Base-by-base conservation (phyloP, 2,329 filamentous ascomycete species). In the Diplocarpon mali region DNA sequence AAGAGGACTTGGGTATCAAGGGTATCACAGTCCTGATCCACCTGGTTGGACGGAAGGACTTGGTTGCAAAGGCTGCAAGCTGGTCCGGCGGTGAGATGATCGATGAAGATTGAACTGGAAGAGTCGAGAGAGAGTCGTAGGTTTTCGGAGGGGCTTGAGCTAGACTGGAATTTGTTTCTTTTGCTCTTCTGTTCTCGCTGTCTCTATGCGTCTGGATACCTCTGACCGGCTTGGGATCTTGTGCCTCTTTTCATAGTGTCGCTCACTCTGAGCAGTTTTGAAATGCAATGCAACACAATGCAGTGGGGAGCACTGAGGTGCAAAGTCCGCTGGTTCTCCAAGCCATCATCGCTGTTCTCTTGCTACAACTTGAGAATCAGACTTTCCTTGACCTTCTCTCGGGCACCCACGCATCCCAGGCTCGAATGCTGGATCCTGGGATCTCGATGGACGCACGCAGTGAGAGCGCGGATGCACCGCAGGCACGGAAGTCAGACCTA, bases 11-110 rank as follows among this genome's bases (percentile, higher is more conserved):
- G 27, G 49, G 45, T 1, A 47, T 60, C 13, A 42, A 40, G 20
- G 54, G 57, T 2, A 36, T 60, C 28, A 59, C 55, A 2, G 41
- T 60, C 38, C 31, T 52, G 9, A 17, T 60, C 34, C 54, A 58
- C 41, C 31, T 58, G 16, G 42, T 49, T 1, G 46, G 39, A 2
- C 43, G 45, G n/a, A 50, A 54, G 14, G 53, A 60, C 40, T 46
- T 59, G 45, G 44, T 58, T 32, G 35, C 55, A n/a, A 52, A 44
- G 37, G 45, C 42, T 17, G 44, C 42, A 28, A 34, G 32, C 31
- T 46, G 43, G 46, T 35, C 37, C 7, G 45, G 40, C 35, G 45
- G 48, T 38, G 31, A 47, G 15, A 15, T 44, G 38, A 47, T 13
- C 2, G 30, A 2, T 14, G 35, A 40, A 9, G 9, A 15, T 24